Base-by-base conservation (phyloP, 108 stramenopile species). In the Thalassiosira profunda region DNA sequence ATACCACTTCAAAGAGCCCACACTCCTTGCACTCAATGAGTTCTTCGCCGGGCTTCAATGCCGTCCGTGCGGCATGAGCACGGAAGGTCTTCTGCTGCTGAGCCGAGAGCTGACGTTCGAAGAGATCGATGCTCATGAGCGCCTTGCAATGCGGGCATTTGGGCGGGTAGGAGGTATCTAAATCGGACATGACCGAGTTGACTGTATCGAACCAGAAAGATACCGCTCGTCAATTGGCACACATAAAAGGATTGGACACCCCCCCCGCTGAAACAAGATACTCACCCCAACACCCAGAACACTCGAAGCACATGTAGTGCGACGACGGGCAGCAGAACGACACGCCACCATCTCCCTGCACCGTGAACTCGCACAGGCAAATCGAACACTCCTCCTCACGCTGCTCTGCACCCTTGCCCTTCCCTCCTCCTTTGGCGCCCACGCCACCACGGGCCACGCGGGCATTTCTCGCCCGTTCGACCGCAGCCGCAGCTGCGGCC, bases 21-120 rank as follows among this genome's bases (percentile, higher is more conserved):
- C 51, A 52, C 0, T 52, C 51, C 51, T 52, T 52, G 26, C 51
- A 52, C 26, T 52, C 51, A 52, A 52, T 12, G 51, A 52, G 51
- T 11, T 52, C 51, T 20, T 52, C 51, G 5, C 51, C 51, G 6
- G 29, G 34, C 29, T 52, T 52, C 51, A 52, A 31, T 0, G 51
- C 51, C 0, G 51, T 52, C 17, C 51, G 51, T 8, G 51, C 51
- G 1, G 33, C 10, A 20, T 52, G 51, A 1, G 51, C 33, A 8
- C 21, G 17, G 51, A 52, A 52, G 5, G 28, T 52, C 7, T 52
- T 52, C n/a, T 52, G 51, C 5, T 52, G 51, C 0, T 31, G 33
- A 31, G 51, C 29, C 29, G 51, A 31, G 1, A 52, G 51, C 51
- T 52, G 51, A 31, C 51, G 51, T 7, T 31, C 51, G 18, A 52